Evolutionary conservation across 169 alveolate species (phyloP).

Genomic region (Babesia bovis): DNA sequence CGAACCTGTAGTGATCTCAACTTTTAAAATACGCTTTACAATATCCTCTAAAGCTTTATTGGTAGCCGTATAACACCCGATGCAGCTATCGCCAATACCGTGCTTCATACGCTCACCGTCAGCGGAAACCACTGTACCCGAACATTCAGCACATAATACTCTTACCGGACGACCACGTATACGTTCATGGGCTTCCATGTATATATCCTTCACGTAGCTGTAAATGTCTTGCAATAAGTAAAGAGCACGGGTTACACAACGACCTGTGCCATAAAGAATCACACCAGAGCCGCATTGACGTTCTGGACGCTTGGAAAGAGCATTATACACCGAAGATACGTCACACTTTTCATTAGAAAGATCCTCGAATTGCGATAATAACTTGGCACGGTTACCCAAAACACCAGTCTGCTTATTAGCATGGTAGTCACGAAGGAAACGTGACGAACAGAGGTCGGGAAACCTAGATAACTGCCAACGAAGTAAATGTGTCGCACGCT

Average conservation of each 20-base stretch:
- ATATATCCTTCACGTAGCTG: conserved; percentile 18
- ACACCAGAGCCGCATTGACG: neutral
- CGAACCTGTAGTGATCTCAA: conserved; percentile 44
- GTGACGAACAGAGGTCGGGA: conserved; percentile 8
- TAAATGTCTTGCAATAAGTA: conserved; percentile 56
- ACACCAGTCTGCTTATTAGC: conserved; percentile 32
- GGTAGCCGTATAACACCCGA: conserved; percentile 2
- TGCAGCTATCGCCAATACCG: conserved; percentile 1
- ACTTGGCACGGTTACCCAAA: conserved; percentile 27
- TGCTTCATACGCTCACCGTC: conserved; percentile 5
- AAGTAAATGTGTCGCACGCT: conserved; percentile 48
- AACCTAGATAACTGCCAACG: conserved; percentile 45
- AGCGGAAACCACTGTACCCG: neutral
- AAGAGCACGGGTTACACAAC: conserved; percentile 50
- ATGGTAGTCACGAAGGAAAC: conserved; percentile 5
- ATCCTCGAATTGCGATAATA: neutral
- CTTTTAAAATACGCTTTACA: conserved; percentile 33
- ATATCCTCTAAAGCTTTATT: conserved; percentile 17
- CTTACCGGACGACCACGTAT: neutral
- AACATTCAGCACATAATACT: conserved; percentile 23
- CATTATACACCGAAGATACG: neutral
- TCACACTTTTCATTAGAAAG: neutral
- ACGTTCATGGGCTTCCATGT: conserved; percentile 16
- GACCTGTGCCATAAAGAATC: conserved; percentile 45
- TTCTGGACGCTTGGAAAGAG: conserved; percentile 23